Percentiles rank a stretch among this genome's conserved stretches.
These are phyloP conservation scores for Wallacemonas collosoma DNA, from an alignment of 208 protist species.

Conservation along the genomic window DNA sequence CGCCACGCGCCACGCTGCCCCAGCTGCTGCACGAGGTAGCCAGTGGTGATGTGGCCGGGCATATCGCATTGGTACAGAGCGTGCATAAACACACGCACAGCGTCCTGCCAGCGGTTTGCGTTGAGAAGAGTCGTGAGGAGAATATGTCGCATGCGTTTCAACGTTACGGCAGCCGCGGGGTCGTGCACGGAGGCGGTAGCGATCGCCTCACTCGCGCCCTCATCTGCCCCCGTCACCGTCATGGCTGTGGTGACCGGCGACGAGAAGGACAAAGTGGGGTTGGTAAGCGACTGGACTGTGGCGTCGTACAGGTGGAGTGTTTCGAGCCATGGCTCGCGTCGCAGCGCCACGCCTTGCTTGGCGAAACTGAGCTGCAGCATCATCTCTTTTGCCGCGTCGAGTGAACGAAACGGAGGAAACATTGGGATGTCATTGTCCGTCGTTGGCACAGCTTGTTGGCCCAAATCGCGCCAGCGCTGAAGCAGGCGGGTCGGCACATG, in stretches of 20 bases:
- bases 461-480: constrained; percentile 22
- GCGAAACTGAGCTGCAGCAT: constrained; percentile 1
- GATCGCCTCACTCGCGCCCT: too few relatives aligned
- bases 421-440: background rate
- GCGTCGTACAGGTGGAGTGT: background rate
- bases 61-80: constrained; percentile 55
- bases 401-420: background rate
- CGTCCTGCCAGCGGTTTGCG: constrained; percentile 37
- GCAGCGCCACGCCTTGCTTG: background rate
- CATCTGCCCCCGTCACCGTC: too few relatives aligned
- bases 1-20: constrained; percentile 34
- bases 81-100: constrained; percentile 50
- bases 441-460: background rate
- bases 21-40: constrained; percentile 43
- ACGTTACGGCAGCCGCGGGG: background rate
- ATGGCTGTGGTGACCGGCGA: too few relatives aligned
- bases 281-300: background rate
- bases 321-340: background rate
- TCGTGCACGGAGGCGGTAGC: background rate
- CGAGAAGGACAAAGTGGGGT: background rate
- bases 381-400: background rate
- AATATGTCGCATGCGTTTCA: constrained; percentile 35
- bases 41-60: constrained; percentile 45
- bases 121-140: constrained; percentile 40
- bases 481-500: constrained; percentile 23